phyloP scores from a whole-genome alignment of 179 eudicot genomes.

The Vitellaria paradoxa region DNA sequence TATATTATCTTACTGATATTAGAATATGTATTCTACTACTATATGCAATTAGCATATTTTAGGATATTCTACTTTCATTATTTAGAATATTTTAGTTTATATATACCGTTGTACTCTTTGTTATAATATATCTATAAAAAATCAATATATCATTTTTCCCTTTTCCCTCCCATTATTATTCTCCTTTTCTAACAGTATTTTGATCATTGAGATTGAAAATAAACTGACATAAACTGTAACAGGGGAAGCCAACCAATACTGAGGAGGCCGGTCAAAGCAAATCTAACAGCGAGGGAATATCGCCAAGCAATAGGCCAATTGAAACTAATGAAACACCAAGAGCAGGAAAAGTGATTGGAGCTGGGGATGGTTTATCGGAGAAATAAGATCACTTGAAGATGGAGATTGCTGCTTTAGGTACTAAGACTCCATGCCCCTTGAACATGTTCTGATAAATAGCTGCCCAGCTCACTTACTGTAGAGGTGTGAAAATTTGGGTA shows the following conservation, averaged over 20 bases:
- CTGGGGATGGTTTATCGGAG: not conserved
- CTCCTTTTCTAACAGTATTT: not conserved
- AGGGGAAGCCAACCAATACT: conserved; percentile 24
- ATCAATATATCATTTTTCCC: too few relatives aligned
- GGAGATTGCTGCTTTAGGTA: too few relatives aligned
- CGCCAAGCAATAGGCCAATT: not conserved
- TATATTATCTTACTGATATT: too few relatives aligned
- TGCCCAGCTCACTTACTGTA: too few relatives aligned
- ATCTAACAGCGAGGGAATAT: conserved; percentile 13
- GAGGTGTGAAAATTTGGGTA: too few relatives aligned
- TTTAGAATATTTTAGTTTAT: too few relatives aligned
- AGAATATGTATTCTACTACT: too few relatives aligned
- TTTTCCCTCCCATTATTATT: too few relatives aligned
- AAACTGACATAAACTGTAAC: conserved; percentile 10
- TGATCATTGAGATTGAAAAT: not conserved
- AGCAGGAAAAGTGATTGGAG: conserved; percentile 14
- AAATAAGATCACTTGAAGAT: not conserved
- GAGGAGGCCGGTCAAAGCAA: conserved; percentile 24
- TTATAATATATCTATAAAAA: too few relatives aligned
- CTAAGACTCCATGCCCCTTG: too few relatives aligned
- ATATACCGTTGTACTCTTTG: too few relatives aligned
- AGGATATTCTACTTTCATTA: not conserved
- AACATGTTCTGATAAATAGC: too few relatives aligned
- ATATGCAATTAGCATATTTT: not conserved
- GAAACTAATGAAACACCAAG: conserved; percentile 15